phyloP scores from a whole-genome alignment of 352 stramenopile species.

The Bremia lactucae region DNA sequence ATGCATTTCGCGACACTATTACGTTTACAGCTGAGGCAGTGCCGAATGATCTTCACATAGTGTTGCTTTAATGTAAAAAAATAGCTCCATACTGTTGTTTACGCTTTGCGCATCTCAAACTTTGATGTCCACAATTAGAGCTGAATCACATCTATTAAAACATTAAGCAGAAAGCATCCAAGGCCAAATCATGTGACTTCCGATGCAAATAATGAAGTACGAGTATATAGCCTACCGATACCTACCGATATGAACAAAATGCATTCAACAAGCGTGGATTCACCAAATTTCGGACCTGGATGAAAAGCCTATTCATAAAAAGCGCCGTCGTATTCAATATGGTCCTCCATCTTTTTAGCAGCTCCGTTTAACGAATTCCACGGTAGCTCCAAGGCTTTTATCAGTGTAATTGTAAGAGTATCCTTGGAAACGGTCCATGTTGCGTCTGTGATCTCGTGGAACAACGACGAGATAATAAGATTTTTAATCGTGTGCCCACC shows the following conservation, averaged over 20 bases:
- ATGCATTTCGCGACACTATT: conserved; percentile 11
- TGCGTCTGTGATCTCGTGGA: conserved; percentile 50
- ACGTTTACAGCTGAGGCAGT: conserved; percentile 38
- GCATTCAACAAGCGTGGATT: not conserved
- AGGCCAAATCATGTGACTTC: no score
- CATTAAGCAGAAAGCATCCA: no score
- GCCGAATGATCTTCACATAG: conserved; percentile 50
- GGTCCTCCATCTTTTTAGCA: conserved; percentile 69
- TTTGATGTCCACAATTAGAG: conserved; percentile 49
- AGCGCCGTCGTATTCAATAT: conserved; percentile 80
- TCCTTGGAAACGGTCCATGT: conserved; percentile 50
- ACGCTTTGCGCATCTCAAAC: conserved; percentile 56
- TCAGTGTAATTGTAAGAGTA: conserved; percentile 56
- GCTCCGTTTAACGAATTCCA: conserved; percentile 80
- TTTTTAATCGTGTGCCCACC: conserved; percentile 40
- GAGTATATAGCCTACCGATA: no score
- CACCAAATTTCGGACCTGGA: conserved; percentile 1
- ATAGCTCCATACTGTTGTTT: conserved; percentile 47
- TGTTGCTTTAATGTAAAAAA: conserved; percentile 37
- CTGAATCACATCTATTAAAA: no score
- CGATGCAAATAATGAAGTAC: no score
- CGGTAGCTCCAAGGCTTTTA: conserved; percentile 38
- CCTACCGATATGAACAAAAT: conserved; percentile 5
- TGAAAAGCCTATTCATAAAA: conserved; percentile 77
- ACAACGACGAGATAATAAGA: conserved; percentile 66